Conservation (phyloP, 768 basidiomycete genomes). For the Suillus americanus region DNA sequence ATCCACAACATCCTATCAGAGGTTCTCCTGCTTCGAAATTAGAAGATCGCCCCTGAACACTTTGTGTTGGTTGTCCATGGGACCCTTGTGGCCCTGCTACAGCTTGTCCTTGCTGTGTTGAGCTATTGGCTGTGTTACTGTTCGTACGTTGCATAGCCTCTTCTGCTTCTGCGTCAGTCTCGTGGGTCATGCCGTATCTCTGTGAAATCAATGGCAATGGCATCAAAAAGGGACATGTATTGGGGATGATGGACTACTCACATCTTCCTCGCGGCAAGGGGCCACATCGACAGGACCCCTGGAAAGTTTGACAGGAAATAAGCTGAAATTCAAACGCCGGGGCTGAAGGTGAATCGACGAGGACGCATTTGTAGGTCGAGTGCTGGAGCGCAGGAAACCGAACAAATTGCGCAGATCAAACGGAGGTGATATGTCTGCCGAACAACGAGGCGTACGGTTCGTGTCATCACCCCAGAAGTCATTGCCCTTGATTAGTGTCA, state of each 20-base stretch:
- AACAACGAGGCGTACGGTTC: not conserved
- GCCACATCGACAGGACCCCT: not conserved
- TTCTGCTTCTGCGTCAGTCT: not conserved
- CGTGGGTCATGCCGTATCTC: not conserved
- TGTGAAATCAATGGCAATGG: not conserved
- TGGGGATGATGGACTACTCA: not conserved
- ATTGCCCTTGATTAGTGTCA: not conserved
- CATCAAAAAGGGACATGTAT: no score
- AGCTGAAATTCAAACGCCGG: not conserved
- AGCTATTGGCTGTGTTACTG: not conserved
- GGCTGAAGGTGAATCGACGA: not conserved
- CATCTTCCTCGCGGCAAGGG: not conserved
- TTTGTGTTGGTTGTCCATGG: not conserved
- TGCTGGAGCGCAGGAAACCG: not conserved
- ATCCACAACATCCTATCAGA: not conserved
- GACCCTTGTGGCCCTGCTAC: not conserved
- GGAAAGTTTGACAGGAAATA: not conserved
- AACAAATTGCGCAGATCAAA: no score
- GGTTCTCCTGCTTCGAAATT: not conserved
- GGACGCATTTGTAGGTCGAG: not conserved
- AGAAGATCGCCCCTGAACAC: not conserved
- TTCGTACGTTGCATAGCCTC: not conserved
- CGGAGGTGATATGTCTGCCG: no score
- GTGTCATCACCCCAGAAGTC: not conserved
- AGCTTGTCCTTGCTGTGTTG: not conserved